These are phyloP conservation scores for Fusarium pseudograminearum DNA, from an alignment of 2,329 filamentous ascomycete species.

Conservation along the genomic window DNA sequence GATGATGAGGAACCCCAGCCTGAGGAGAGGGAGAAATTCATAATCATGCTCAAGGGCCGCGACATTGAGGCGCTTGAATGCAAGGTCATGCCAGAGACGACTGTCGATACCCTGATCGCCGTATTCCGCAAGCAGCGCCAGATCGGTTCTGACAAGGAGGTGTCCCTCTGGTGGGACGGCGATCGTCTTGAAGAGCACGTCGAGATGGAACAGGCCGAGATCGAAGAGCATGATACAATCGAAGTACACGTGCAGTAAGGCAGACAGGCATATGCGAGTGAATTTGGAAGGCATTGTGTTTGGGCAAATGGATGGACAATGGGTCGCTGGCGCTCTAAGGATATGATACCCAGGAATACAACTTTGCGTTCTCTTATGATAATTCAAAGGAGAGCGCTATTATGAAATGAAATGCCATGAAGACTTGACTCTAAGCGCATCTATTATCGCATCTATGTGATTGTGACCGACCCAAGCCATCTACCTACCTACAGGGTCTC, in stretches of 20 bases:
- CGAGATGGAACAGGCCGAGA: slow-evolving; percentile 74
- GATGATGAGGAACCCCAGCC: slow-evolving; percentile 50
- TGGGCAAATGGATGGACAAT: not conserved
- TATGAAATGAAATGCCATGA: slow-evolving; percentile 13
- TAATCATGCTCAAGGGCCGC: slow-evolving; percentile 66
- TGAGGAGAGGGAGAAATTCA: slow-evolving; percentile 55
- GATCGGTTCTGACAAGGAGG: slow-evolving; percentile 62
- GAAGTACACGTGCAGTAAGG: slow-evolving; percentile 68
- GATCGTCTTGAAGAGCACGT: slow-evolving; percentile 72
- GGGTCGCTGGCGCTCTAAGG: slow-evolving; percentile 32
- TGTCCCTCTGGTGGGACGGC: slow-evolving; percentile 80
- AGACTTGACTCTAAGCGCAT: slow-evolving; percentile 16
- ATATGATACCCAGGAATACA: slow-evolving; percentile 49
- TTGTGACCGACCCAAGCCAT: slow-evolving; percentile 8
- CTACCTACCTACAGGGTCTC: slow-evolving; percentile 6
- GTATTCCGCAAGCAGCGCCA: slow-evolving; percentile 69
- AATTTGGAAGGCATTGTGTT: slow-evolving; percentile 9
- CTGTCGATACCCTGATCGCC: slow-evolving; percentile 70
- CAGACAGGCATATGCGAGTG: not conserved
- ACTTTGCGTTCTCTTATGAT: slow-evolving; percentile 18
- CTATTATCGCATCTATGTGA: slow-evolving; percentile 23
- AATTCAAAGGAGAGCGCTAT: not conserved
- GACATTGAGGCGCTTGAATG: slow-evolving; percentile 64
- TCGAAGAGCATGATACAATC: slow-evolving; percentile 79
- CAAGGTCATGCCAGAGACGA: slow-evolving; percentile 66